phyloP scores from a whole-genome alignment of 1,139 yeast genomes.

The Kodamaea plutei region DNA sequence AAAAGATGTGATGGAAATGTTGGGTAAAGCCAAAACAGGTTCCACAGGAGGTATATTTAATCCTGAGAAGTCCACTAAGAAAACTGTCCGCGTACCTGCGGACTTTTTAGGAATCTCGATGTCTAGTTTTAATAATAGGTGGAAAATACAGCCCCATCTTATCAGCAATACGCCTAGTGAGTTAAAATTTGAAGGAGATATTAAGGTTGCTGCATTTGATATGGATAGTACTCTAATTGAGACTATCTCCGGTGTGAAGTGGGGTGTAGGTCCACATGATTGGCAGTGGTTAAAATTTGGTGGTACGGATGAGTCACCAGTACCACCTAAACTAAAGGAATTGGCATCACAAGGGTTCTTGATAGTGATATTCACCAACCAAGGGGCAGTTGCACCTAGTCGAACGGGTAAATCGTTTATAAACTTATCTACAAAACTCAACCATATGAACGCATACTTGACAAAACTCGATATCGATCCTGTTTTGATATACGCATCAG shows the following conservation, averaged over 20 bases:
- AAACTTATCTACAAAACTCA: conserved; percentile 44
- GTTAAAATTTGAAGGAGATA: conserved; percentile 5
- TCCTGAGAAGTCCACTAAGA: background rate
- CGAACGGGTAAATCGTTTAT: conserved; percentile 47
- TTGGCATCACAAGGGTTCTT: conserved; percentile 24
- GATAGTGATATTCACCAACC: conserved; percentile 80
- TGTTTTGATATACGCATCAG: conserved; percentile 60
- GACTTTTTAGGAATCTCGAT: no score
- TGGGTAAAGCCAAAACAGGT: background rate
- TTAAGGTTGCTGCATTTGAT: conserved; percentile 66
- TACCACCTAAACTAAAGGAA: conserved; percentile 16
- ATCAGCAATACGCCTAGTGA: conserved; percentile 27
- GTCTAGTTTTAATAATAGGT: conserved; percentile 8
- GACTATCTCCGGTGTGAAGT: conserved; percentile 56
- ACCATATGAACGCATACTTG: conserved; percentile 28
- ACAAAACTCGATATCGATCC: conserved; percentile 4
- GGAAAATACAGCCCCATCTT: conserved; percentile 30
- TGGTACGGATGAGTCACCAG: conserved; percentile 16
- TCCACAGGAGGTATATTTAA: background rate
- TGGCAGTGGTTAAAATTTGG: conserved; percentile 59
- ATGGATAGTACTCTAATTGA: conserved; percentile 67
- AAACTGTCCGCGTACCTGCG: background rate
- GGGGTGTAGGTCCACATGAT: conserved; percentile 54
- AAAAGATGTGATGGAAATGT: background rate
- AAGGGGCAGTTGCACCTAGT: conserved; percentile 57